Percentiles rank a stretch among this genome's conserved stretches.
phyloP scores from a whole-genome alignment of 306 rosid species.

The Inga leiocalycina region DNA sequence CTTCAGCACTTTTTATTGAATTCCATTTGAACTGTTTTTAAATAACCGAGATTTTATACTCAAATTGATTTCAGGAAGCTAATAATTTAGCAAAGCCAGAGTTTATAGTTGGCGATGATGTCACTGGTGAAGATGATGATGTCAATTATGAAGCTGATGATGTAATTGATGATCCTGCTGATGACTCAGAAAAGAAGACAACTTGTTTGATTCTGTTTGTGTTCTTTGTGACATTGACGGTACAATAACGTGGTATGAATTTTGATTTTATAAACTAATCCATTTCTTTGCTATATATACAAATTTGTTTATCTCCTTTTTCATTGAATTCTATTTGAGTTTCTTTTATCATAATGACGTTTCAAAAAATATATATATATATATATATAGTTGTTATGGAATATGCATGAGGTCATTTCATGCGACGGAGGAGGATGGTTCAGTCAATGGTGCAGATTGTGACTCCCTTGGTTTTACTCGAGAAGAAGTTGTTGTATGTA shows the following conservation, averaged over 20 bases:
- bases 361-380: not conserved
- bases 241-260: slow-evolving; percentile 59
- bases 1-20: not conserved
- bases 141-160: slow-evolving; percentile 49
- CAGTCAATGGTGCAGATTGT: slow-evolving; percentile 37
- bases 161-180: slow-evolving; percentile 47
- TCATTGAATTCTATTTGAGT: slow-evolving; percentile 2
- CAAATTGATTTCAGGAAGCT: slow-evolving; percentile 55
- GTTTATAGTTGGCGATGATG: slow-evolving; percentile 70
- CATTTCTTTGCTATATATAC: not conserved
- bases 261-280: slow-evolving; percentile 14
- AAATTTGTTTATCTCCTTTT: not conserved
- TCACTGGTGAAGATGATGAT: slow-evolving; percentile 56
- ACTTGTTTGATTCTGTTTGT: slow-evolving; percentile 81
- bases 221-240: slow-evolving; percentile 95
- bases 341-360: slow-evolving; percentile 5
- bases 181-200: slow-evolving; percentile 64
- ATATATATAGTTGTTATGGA: slow-evolving; percentile 80
- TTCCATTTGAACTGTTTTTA: slow-evolving; percentile 21
- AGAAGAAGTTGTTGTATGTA: slow-evolving; percentile 75
- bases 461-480: slow-evolving; percentile 67
- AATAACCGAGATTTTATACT: not conserved
- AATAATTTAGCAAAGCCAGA: slow-evolving; percentile 55
- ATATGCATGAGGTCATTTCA: slow-evolving; percentile 94
- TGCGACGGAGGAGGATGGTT: slow-evolving; percentile 64